Conservation (phyloP, 306 rosid genomes). For the Glycine latifolia region DNA sequence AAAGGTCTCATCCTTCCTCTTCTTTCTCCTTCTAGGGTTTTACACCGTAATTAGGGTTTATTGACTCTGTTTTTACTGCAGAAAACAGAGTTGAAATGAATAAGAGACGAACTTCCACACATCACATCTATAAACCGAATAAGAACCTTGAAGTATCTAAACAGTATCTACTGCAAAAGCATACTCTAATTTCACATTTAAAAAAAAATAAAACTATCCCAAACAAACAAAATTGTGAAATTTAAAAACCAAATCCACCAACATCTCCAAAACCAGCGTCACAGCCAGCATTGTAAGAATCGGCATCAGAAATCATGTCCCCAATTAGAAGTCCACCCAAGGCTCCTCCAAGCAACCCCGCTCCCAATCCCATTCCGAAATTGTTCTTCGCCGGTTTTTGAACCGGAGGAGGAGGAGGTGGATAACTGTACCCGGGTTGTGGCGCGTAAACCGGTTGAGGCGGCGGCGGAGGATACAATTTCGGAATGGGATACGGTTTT, state of each 20-base stretch:
- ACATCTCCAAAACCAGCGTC: no score
- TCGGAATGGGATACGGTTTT: no score
- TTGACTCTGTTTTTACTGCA: background rate
- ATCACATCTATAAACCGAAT: background rate
- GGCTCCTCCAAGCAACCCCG: conserved; percentile 78
- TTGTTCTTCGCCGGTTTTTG: conserved; percentile 54
- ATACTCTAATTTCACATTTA: background rate
- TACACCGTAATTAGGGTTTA: conserved; percentile 24
- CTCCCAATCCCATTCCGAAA: conserved; percentile 74
- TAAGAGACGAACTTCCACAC: background rate
- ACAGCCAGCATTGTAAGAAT: background rate
- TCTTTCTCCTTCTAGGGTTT: background rate
- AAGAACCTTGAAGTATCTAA: background rate
- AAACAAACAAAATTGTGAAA: no score
- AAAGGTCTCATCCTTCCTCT: conserved; percentile 74
- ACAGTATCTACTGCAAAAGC: background rate
- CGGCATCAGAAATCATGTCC: conserved; percentile 60
- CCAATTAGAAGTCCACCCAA: conserved; percentile 78
- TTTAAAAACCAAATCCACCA: conserved; percentile 45
- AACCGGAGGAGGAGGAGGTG: background rate
- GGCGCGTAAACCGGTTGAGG: conserved; percentile 28
- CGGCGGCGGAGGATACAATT: conserved; percentile 37
- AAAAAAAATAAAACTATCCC: no score
- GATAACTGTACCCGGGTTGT: background rate
- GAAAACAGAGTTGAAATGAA: background rate